A percentile compares a stretch with the other conserved stretches of the same genome.
These are phyloP conservation scores for Flaveria floridana DNA, from an alignment of 140 eudicot genomes.

Conservation along the genomic window DNA sequence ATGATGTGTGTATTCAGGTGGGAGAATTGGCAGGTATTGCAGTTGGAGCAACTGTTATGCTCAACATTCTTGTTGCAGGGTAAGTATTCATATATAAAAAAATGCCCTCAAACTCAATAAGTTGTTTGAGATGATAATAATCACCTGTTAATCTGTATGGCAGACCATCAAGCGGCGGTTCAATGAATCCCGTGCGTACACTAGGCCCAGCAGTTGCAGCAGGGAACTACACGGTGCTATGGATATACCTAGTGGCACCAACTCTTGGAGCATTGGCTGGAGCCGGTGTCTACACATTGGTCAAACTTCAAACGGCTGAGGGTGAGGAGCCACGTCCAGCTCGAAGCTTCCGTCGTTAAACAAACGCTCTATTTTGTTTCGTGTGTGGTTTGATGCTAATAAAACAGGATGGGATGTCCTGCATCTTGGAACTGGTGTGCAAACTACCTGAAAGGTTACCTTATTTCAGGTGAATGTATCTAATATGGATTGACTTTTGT, in stretches of 20 bases:
- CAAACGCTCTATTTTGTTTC: conserved; percentile 5
- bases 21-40: conserved; percentile 93
- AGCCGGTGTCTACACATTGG: conserved; percentile 66
- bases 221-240: conserved; percentile 66
- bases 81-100: conserved; percentile 10
- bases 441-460: background rate
- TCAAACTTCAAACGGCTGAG: conserved; percentile 53
- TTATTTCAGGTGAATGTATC: background rate
- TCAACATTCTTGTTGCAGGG: conserved; percentile 89
- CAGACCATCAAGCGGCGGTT: conserved; percentile 76
- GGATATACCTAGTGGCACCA: conserved; percentile 90
- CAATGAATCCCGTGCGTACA: conserved; percentile 88
- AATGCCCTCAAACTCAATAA: background rate
- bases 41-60: conserved; percentile 90
- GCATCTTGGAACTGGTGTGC: conserved; percentile 8
- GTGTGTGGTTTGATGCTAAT: conserved; percentile 9
- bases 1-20: conserved; percentile 45
- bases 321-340: conserved; percentile 49
- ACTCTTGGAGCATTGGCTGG: conserved; percentile 76
- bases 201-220: conserved; percentile 91
- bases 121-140: background rate
- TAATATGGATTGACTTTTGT: conserved; percentile 4
- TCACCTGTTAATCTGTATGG: background rate
- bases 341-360: conserved; percentile 78
- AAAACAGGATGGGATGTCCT: background rate